phyloP scores from a whole-genome alignment of 208 protist species.

The Trypanosoma theileri region DNA sequence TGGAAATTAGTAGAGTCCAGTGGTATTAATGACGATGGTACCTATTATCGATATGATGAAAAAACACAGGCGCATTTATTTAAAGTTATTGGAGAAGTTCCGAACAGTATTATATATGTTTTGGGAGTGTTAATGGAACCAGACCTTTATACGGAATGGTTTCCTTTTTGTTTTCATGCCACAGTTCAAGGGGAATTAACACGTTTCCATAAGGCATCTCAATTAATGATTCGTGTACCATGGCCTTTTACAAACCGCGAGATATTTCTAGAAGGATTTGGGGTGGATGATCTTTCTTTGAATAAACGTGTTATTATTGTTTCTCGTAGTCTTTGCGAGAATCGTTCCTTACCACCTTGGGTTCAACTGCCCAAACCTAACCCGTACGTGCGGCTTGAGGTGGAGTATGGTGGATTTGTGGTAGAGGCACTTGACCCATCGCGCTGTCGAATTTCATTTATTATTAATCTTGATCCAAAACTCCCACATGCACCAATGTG shows the following conservation, averaged over 20 bases:
- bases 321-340: conserved; percentile 38
- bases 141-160: conserved; percentile 57
- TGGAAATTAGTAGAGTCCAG: conserved; percentile 34
- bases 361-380: conserved; percentile 25
- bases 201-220: conserved; percentile 45
- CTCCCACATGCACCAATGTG: conserved; percentile 50
- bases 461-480: conserved; percentile 56
- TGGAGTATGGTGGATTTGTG: conserved; percentile 53
- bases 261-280: conserved; percentile 49
- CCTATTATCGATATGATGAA: conserved; percentile 50
- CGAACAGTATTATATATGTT: conserved; percentile 40
- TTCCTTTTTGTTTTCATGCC: conserved; percentile 42
- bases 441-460: conserved; percentile 43
- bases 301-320: conserved; percentile 51
- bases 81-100: conserved; percentile 43
- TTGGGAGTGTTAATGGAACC: conserved; percentile 54
- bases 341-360: conserved; percentile 22
- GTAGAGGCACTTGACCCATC: conserved; percentile 41
- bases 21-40: conserved; percentile 29
- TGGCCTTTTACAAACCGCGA: conserved; percentile 63
- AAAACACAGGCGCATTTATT: conserved; percentile 46
- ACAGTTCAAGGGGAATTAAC: conserved; percentile 44
- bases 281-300: conserved; percentile 51
- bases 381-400: conserved; percentile 37
- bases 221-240: conserved; percentile 47